Base-by-base conservation (phyloP, 768 basidiomycete genomes). In the Mrakia frigida region DNA sequence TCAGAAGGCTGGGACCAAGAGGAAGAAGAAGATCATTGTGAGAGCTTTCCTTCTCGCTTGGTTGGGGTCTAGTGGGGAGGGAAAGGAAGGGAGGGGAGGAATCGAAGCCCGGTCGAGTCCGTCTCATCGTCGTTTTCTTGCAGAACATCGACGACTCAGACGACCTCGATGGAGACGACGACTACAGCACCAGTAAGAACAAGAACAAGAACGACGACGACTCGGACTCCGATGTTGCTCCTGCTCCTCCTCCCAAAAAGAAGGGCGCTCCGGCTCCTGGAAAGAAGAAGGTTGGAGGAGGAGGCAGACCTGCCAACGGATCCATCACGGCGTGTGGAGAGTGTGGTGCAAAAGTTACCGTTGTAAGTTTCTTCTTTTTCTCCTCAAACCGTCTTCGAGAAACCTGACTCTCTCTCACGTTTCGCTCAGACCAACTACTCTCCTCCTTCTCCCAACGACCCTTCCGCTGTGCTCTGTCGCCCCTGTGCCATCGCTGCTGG, bases 281-380 rank as follows among this genome's bases (percentile, higher is more conserved):
- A 10, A 37, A 50, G 18, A 50, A 72, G 52, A 53, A 72, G 70
- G 50, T 9, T 10, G 63, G 13, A 1, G 33, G n/a, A 31, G 43
- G 39, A 46, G 33, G n/a, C n/a, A n/a, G 53, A 59, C n/a, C 56
- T 28, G 31, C 67, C 50, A 86, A 90, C 6, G 96, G 96, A 0
- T 89, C 88, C 79, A 91, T 95, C 74, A 89, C 89, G 79, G 85
- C 87, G 10, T 99, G 97, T 81, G 92, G 89, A 1, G 87, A 87
- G 74, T 99, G 96, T 82, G 86, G 87, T 70, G 90, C 91, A 76
- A 89, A 90, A 79, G 97, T 96, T 82, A 93, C 92, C 23, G 91
- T 95, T 81, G 96, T 97, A 83, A 75, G 89, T 87, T n/a, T 16
- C 31, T 35, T 18, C 37, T 41, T 31, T 76, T 60, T 53, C 71